Base-by-base conservation (phyloP, 345 rosid species). In the Sonneratia alba region DNA sequence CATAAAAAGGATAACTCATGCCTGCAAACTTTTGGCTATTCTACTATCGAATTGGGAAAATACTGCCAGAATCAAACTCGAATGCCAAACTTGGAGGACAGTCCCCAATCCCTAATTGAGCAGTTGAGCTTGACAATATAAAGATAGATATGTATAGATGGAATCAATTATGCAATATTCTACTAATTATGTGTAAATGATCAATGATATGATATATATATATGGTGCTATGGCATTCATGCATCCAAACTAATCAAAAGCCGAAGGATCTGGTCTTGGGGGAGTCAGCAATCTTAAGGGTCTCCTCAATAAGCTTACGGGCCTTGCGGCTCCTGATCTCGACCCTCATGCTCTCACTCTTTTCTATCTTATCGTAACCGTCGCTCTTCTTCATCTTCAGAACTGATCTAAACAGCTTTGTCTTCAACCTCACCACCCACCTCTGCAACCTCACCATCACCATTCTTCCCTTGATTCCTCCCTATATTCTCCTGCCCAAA, bases 271-370 rank as follows among this genome's bases (percentile, higher is more conserved):
- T 89, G 79, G 81, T 71, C n/a, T 56, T 83, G 6, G 96, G 94
- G 19, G 97, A 93, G 74, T 93, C 96, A 0, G 97, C 98, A 75
- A 91, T 82, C 71, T 85, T 81, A 68, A 93, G 77, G 43, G 97
- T 93, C 63, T 87, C 62, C 42, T 93, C 81, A 49, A 93, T 87
- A 42, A 93, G 84, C 79, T 89, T 91, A 55, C 80, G 76, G 10
- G 98, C 98, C 77, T 91, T 91, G 9, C 45, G 45, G 45, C 45
- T 42, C 45, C 45, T 42, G 45, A 42, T 42, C 45, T 42, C 45
- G 6, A 42, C 45, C 45, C 45, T 42, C 9, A 42, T 42, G 45
- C 45, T 42, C 9, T 42, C 45, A 42, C 45, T 42, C 45, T 42
- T 42, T 9, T 42, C 45, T 9, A 42, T 42, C 45, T 42, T 42